Evolutionary conservation across 495 filamentous ascomycete genomes (phyloP).

Genomic region (Penicillium macrosclerotiorum): DNA sequence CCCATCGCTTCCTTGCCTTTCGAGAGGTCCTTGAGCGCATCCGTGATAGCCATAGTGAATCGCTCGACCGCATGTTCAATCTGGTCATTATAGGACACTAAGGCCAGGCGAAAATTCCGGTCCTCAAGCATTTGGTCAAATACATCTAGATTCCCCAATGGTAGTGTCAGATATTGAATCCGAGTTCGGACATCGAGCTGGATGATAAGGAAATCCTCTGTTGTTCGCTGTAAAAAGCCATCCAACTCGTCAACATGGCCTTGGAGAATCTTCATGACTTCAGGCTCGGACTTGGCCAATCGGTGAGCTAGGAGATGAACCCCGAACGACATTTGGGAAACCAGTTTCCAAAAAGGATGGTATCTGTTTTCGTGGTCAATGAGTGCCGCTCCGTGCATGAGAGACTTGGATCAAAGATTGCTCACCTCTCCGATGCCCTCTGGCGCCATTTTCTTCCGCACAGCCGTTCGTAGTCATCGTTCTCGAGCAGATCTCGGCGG

Average conservation of each 20-base stretch:
- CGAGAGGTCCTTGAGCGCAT: constrained; percentile 70
- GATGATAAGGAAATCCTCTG: constrained; percentile 83
- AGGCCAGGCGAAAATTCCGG: constrained; percentile 72
- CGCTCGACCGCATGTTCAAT: constrained; percentile 86
- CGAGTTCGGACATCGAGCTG: constrained; percentile 70
- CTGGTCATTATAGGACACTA: constrained; percentile 83
- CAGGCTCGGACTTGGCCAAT: constrained; percentile 80
- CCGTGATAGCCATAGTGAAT: constrained; percentile 70
- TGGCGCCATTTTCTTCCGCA: constrained; percentile 73
- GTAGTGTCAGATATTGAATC: constrained; percentile 74
- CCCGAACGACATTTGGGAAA: constrained; percentile 91
- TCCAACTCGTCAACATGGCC: constrained; percentile 92
- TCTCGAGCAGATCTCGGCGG: constrained; percentile 67
- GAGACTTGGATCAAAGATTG: no score
- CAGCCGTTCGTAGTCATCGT: constrained; percentile 58
- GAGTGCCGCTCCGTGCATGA: background rate
- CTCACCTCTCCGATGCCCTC: constrained; percentile 55
- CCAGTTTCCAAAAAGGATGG: constrained; percentile 86
- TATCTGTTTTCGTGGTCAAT: constrained; percentile 38
- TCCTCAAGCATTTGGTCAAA: constrained; percentile 91
- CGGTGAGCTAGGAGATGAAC: constrained; percentile 83
- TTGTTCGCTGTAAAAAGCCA: constrained; percentile 78
- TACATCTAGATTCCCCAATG: constrained; percentile 75
- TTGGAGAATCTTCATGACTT: constrained; percentile 87
- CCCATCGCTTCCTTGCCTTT: constrained; percentile 75